phyloP scores from a whole-genome alignment of 2,329 filamentous ascomycete species.

The Diplocarpon mali region DNA sequence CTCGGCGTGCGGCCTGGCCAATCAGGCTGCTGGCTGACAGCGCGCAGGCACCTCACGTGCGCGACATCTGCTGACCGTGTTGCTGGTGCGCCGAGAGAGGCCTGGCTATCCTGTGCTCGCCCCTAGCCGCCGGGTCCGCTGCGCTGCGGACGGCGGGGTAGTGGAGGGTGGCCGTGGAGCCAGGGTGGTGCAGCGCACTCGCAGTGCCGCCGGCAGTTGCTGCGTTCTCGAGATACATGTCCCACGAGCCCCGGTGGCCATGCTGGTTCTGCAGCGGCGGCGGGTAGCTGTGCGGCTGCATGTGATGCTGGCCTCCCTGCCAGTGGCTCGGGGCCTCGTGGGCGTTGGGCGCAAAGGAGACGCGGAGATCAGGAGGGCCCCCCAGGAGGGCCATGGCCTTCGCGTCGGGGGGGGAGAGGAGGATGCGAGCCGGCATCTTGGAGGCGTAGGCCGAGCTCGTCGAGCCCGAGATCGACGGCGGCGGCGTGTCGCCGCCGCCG shows the following conservation, averaged over 20 bases:
- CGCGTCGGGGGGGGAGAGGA: conserved; percentile 22
- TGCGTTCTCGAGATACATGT: conserved; percentile 27
- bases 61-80: conserved; percentile 25
- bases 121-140: conserved; percentile 17
- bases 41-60: conserved; percentile 14
- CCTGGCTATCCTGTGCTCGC: conserved; percentile 18
- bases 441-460: conserved; percentile 21
- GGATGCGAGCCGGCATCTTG: conserved; percentile 19
- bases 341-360: conserved; percentile 18
- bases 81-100: conserved; percentile 19
- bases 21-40: conserved; percentile 9
- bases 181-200: conserved; percentile 5
- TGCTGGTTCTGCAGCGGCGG: conserved; percentile 15
- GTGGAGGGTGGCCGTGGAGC: conserved; percentile 6
- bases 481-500: conserved; percentile 24
- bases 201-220: conserved; percentile 22
- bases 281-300: conserved; percentile 21
- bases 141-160: conserved; percentile 17
- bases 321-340: conserved; percentile 22
- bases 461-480: conserved; percentile 24
- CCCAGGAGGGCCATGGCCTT: conserved; percentile 19
- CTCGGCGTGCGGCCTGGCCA: conserved; percentile 15
- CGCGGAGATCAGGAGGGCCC: conserved; percentile 24
- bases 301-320: conserved; percentile 22
- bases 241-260: conserved; percentile 23